These are phyloP conservation scores for Termitomyces heimii DNA, from an alignment of 768 basidiomycete genomes.

Conservation along the genomic window DNA sequence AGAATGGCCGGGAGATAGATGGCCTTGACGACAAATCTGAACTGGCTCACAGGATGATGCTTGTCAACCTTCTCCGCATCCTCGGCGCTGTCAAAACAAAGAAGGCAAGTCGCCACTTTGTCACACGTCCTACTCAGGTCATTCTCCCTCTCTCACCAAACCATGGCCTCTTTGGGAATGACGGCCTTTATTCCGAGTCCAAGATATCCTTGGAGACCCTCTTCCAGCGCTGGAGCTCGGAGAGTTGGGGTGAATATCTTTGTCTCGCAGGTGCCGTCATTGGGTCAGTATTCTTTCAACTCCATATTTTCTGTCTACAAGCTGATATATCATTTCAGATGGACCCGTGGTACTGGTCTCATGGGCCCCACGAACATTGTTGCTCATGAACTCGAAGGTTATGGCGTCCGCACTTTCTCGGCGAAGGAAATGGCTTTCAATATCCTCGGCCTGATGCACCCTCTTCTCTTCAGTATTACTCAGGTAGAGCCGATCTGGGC, in stretches of 20 bases:
- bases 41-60: constrained; percentile 97
- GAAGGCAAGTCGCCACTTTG: constrained; percentile 95
- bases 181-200: constrained; percentile 96
- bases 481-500: constrained; percentile 99
- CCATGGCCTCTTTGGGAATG: constrained; percentile 96
- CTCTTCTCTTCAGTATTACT: constrained; percentile 96
- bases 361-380: constrained; percentile 96
- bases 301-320: background rate
- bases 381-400: constrained; percentile 87
- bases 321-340: constrained; percentile 38
- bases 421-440: constrained; percentile 99
- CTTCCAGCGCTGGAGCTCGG: constrained; percentile 97
- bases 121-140: constrained; percentile 97
- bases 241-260: constrained; percentile 99
- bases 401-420: constrained; percentile 96
- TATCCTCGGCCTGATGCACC: constrained; percentile 98
- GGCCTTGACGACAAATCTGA: constrained; percentile 96
- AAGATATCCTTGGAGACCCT: constrained; percentile 98
- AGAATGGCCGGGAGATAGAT: constrained; percentile 98
- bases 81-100: constrained; percentile 97
- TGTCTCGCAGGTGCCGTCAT: constrained; percentile 98
- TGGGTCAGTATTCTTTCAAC: constrained; percentile 49
- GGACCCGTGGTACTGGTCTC: constrained; percentile 97
- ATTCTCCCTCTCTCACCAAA: constrained; percentile 97
- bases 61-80: constrained; percentile 93